Evolutionary conservation across 257 asterid species (phyloP).

Genomic region (Mentha longifolia): DNA sequence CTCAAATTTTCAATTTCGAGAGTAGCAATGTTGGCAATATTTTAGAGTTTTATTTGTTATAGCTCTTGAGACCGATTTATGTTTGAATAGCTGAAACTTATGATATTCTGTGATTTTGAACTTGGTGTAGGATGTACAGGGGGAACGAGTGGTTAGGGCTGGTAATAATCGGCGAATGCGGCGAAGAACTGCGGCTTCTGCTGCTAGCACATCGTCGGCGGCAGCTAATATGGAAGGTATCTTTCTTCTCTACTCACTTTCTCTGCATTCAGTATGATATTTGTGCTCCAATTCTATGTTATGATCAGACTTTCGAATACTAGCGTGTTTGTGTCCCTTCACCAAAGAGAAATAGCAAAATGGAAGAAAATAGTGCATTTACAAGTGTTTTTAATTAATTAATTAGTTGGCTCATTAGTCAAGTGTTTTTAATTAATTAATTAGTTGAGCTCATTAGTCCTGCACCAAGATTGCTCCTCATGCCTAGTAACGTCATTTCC

Average conservation of each 20-base stretch:
- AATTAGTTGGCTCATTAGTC: conserved; percentile 6
- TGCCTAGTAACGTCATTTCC: conserved; percentile 1
- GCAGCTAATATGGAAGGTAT: conserved; percentile 71
- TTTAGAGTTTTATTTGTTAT: background rate
- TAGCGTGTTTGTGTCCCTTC: background rate
- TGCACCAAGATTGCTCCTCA: background rate
- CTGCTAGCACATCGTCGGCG: conserved; percentile 82
- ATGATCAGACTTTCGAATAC: conserved; percentile 4
- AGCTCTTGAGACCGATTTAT: conserved; percentile 8
- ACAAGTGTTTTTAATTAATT: background rate
- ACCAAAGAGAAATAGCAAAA: background rate
- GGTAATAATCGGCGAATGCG: conserved; percentile 66
- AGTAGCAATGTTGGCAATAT: background rate
- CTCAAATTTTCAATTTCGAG: background rate
- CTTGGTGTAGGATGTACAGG: conserved; percentile 55
- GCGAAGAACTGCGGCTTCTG: conserved; percentile 75
- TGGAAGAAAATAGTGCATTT: background rate
- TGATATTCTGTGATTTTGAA: conserved; percentile 2
- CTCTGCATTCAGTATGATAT: conserved; percentile 9
- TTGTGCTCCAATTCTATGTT: background rate
- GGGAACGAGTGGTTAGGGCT: conserved; percentile 75
- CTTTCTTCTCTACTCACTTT: background rate
- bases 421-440: background rate
- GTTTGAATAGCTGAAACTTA: background rate
- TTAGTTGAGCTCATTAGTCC: background rate